phyloP scores from a whole-genome alignment of 1,139 yeast species.

The Nakaseomyces uthaithaninus region DNA sequence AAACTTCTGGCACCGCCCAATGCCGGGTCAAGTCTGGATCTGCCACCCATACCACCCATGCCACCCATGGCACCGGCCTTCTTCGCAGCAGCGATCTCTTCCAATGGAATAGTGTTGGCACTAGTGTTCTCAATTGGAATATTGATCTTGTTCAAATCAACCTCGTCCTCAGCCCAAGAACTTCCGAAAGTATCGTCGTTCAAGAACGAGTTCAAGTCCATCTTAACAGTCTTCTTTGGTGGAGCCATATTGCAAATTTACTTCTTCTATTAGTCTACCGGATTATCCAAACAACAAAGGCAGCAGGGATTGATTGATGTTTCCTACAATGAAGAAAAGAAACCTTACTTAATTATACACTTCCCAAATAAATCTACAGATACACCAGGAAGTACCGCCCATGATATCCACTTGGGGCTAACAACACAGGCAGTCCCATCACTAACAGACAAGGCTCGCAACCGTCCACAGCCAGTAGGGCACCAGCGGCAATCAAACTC shows the following conservation, averaged over 20 bases:
- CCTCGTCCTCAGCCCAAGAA: conserved; percentile 74
- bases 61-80: conserved; percentile 15
- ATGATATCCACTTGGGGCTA: no score
- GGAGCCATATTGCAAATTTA: conserved; percentile 37
- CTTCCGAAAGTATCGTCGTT: conserved; percentile 47
- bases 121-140: conserved; percentile 38
- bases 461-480: no score
- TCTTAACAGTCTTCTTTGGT: conserved; percentile 46
- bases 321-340: no score
- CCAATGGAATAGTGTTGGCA: conserved; percentile 29
- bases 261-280: neutral
- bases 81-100: conserved; percentile 24
- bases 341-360: no score
- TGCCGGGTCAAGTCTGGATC: conserved; percentile 34
- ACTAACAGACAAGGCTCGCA: no score
- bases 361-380: no score
- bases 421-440: no score
- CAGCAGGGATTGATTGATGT: no score
- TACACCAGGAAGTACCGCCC: no score
- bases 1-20: conserved; percentile 26
- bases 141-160: conserved; percentile 57
- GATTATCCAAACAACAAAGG: no score
- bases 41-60: conserved; percentile 25
- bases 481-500: no score
- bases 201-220: conserved; percentile 50